Conservation (phyloP, 768 basidiomycete genomes). For the Lentinula lateritia region DNA sequence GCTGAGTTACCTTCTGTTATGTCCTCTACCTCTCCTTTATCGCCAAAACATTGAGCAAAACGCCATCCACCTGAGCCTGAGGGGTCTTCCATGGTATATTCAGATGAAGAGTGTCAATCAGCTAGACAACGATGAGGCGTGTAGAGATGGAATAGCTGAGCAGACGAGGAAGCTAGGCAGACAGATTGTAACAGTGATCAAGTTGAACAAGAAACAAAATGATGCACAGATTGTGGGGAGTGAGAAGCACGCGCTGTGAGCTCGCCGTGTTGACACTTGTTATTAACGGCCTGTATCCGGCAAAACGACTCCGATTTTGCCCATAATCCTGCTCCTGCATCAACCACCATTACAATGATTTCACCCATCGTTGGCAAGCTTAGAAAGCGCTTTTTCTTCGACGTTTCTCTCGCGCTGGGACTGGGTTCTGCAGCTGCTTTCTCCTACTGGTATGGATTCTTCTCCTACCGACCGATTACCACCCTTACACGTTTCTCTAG, state of each 20-base stretch:
- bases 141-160: neutral
- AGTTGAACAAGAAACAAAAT: slow-evolving; percentile 5
- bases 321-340: slow-evolving; percentile 11
- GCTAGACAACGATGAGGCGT: neutral
- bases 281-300: slow-evolving; percentile 18
- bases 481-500: slow-evolving; percentile 35
- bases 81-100: slow-evolving; percentile 61
- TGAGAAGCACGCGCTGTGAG: neutral
- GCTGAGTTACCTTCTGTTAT: slow-evolving; percentile 83
- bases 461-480: slow-evolving; percentile 13
- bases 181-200: neutral
- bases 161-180: neutral
- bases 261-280: slow-evolving; percentile 10
- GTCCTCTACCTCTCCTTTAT: slow-evolving; percentile 99
- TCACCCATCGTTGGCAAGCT: slow-evolving; percentile 92
- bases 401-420: slow-evolving; percentile 68
- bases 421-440: slow-evolving; percentile 74
- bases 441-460: slow-evolving; percentile 69
- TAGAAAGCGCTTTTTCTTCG: slow-evolving; percentile 89
- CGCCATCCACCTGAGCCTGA: slow-evolving; percentile 91
- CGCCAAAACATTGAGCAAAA: slow-evolving; percentile 99
- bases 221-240: slow-evolving; percentile 3
- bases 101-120: neutral
- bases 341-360: slow-evolving; percentile 53
- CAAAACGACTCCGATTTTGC: slow-evolving; percentile 16